Evolutionary conservation across 2,329 filamentous ascomycete species (phyloP).

Genomic region (Talaromyces piceae): DNA sequence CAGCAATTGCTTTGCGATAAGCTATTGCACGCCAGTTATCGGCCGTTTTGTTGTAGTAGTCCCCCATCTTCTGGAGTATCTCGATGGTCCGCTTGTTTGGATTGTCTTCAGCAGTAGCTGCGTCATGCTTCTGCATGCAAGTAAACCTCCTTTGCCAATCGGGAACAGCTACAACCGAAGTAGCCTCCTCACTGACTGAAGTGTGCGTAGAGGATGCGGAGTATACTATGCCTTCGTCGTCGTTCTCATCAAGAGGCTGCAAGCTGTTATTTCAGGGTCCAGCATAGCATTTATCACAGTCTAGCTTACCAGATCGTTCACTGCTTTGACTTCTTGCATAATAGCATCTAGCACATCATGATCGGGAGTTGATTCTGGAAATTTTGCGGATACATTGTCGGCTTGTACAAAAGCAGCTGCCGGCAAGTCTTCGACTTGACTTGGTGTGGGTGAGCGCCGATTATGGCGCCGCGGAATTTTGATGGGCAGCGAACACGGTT

Average conservation of each 20-base stretch:
- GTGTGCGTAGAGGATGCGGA: background rate
- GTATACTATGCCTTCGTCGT: constrained; percentile 16
- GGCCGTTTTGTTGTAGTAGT: constrained; percentile 65
- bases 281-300: background rate
- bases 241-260: constrained; percentile 27
- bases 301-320: constrained; percentile 47
- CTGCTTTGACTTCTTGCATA: constrained; percentile 56
- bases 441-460: constrained; percentile 13
- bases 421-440: constrained; percentile 9
- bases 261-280: background rate
- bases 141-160: constrained; percentile 42
- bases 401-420: constrained; percentile 5
- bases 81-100: constrained; percentile 72
- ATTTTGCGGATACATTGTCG: background rate
- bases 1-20: constrained; percentile 71
- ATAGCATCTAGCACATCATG: constrained; percentile 55
- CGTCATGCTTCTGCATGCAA: constrained; percentile 53
- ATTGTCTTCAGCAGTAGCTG: constrained; percentile 41
- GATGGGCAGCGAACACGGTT: constrained; percentile 19
- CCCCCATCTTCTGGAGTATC: constrained; percentile 68
- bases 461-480: constrained; percentile 19
- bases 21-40: constrained; percentile 70
- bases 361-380: background rate
- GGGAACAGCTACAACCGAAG: constrained; percentile 14
- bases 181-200: constrained; percentile 13